A percentile compares a stretch with the other conserved stretches of the same genome.
Conservation (phyloP, 2,329 filamentous ascomycete genomes). For the Aspergillus proliferans region DNA sequence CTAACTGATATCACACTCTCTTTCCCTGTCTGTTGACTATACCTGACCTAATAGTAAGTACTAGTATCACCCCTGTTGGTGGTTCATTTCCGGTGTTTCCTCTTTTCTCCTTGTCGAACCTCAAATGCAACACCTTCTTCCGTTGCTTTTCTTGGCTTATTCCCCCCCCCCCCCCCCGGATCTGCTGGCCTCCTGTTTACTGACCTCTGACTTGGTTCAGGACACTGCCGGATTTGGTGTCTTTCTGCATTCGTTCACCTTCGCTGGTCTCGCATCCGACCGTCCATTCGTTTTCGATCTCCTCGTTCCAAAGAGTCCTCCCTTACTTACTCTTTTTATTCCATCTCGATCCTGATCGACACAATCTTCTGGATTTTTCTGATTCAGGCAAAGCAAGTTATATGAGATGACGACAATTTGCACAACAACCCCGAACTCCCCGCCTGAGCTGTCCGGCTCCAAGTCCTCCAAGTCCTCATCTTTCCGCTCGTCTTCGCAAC, state of each 20-base stretch:
- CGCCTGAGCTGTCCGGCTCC: conserved; percentile 72
- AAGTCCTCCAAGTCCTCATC: conserved; percentile 91
- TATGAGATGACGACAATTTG: conserved; percentile 40
- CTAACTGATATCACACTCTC: not conserved
- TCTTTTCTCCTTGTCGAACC: not conserved
- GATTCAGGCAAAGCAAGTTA: conserved; percentile 5
- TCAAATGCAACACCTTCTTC: too few relatives aligned
- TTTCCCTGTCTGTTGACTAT: not conserved
- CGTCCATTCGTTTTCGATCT: not conserved
- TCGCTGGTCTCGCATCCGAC: not conserved
- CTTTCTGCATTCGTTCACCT: not conserved
- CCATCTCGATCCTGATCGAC: not conserved
- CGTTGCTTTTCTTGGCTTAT: too few relatives aligned
- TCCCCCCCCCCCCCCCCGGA: too few relatives aligned
- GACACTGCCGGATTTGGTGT: too few relatives aligned
- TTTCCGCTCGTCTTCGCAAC: conserved; percentile 68
- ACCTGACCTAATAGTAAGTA: not conserved
- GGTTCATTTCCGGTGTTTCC: not conserved
- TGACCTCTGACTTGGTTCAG: too few relatives aligned
- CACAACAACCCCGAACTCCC: conserved; percentile 57
- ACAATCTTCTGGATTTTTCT: not conserved
- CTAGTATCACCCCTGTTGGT: conserved; percentile 5
- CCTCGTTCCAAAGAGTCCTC: not conserved
- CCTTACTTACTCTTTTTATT: not conserved
- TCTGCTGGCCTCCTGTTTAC: too few relatives aligned